phyloP scores from a whole-genome alignment of 495 filamentous ascomycete species.

The Baudoinia panamericana region DNA sequence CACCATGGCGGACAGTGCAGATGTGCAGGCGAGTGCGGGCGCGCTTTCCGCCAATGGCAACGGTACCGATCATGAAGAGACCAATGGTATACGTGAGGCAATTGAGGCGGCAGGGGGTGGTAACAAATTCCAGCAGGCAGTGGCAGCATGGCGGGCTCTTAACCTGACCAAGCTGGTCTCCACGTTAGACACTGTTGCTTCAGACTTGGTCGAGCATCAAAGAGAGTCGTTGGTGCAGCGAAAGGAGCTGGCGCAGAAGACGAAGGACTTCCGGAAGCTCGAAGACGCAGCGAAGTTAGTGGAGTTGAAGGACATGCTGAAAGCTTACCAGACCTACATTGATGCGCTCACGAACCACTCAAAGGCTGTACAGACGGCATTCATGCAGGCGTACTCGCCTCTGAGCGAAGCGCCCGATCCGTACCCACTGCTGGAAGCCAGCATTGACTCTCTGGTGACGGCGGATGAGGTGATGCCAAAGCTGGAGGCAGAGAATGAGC shows the following conservation, averaged over 20 bases:
- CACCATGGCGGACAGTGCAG: conserved; percentile 15
- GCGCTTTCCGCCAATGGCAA: conserved; percentile 1
- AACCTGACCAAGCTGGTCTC: conserved; percentile 76
- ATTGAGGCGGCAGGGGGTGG: conserved; percentile 34
- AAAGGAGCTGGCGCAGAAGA: conserved; percentile 96
- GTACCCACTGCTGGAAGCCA: conserved; percentile 90
- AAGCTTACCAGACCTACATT: conserved; percentile 94
- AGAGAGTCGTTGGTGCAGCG: conserved; percentile 83
- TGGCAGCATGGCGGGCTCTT: conserved; percentile 92
- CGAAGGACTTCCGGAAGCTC: conserved; percentile 91
- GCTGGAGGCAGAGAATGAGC: conserved; percentile 72
- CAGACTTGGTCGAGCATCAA: conserved; percentile 84
- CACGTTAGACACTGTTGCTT: conserved; percentile 77
- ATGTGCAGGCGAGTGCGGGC: conserved; percentile 5
- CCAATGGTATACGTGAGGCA: not conserved
- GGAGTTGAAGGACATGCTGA: conserved; percentile 74
- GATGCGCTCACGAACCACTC: conserved; percentile 89
- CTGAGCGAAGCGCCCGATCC: conserved; percentile 93
- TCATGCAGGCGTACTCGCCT: conserved; percentile 81
- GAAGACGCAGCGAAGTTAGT: conserved; percentile 78
- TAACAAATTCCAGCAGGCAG: conserved; percentile 90
- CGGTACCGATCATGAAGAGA: not conserved
- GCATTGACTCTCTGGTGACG: conserved; percentile 79
- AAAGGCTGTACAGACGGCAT: conserved; percentile 80
- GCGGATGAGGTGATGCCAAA: conserved; percentile 85